Conservation (phyloP, 805 yeast genomes). For the Yamadazyma paraphyllophila region DNA sequence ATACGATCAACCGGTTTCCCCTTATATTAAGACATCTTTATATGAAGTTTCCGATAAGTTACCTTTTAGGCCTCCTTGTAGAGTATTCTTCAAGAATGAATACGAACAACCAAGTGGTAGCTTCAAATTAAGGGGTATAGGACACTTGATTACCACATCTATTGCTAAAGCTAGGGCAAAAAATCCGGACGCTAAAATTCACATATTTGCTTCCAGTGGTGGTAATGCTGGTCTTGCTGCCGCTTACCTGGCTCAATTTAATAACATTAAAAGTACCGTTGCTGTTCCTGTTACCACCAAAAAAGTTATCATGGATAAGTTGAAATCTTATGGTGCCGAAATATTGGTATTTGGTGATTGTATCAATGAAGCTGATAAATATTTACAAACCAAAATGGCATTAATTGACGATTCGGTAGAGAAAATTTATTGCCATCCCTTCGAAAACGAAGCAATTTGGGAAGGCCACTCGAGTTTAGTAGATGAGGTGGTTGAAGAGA, state of each 20-base stretch:
- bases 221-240: constrained; percentile 39
- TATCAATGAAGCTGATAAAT: constrained; percentile 34
- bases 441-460: constrained; percentile 31
- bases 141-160: constrained; percentile 40
- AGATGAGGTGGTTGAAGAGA: constrained; percentile 19
- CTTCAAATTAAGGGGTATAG: constrained; percentile 57
- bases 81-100: constrained; percentile 49
- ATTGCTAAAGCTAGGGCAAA: constrained; percentile 25
- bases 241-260: constrained; percentile 25
- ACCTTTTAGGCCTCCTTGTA: constrained; percentile 37
- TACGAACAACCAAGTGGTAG: constrained; percentile 58
- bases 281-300: constrained; percentile 27
- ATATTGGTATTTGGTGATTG: constrained; percentile 25
- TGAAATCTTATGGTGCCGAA: constrained; percentile 22
- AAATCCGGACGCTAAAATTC: constrained; percentile 18
- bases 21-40: constrained; percentile 34
- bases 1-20: not conserved
- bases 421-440: constrained; percentile 34
- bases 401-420: constrained; percentile 10
- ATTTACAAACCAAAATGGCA: constrained; percentile 17
- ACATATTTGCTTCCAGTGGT: constrained; percentile 31
- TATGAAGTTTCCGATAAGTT: constrained; percentile 35
- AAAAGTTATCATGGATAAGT: constrained; percentile 18
- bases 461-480: constrained; percentile 30
- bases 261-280: constrained; percentile 27